A percentile compares a stretch with the other conserved stretches of the same genome.
These are phyloP conservation scores for Francoa sonchifolia DNA, from an alignment of 441 rosid genomes.

Conservation along the genomic window DNA sequence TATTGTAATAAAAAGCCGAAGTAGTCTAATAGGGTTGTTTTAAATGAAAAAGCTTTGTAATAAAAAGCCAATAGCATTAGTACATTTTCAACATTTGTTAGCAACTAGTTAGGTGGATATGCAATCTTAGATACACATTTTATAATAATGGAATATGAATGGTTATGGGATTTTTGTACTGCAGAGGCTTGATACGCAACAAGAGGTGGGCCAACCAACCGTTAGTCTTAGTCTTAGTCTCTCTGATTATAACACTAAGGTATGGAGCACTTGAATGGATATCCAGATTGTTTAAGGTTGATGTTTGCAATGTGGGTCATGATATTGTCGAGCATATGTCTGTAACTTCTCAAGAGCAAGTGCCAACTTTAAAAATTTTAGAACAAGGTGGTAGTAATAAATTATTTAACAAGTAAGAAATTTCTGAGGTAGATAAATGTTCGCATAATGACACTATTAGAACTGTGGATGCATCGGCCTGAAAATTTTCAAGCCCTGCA, in stretches of 20 bases:
- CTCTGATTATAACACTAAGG: conserved; percentile 24
- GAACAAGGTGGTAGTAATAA: conserved; percentile 21
- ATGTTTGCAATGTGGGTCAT: conserved; percentile 21
- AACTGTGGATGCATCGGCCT: conserved; percentile 29
- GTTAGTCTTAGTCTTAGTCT: too few species aligned
- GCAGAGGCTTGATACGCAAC: conserved; percentile 22
- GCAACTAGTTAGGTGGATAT: too few species aligned
- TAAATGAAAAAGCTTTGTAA: too few species aligned
- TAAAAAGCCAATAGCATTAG: too few species aligned
- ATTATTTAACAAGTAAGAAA: conserved; percentile 10
- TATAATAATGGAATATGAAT: too few species aligned
- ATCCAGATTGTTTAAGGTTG: conserved; percentile 24
- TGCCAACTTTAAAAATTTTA: conserved; percentile 23
- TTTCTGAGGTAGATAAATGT: conserved; percentile 17
- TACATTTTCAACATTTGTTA: too few species aligned
- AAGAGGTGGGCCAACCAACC: conserved; percentile 27
- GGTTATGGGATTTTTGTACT: too few species aligned
- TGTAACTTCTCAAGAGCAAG: conserved; percentile 24
- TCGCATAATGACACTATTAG: conserved; percentile 20
- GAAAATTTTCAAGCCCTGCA: conserved; percentile 20
- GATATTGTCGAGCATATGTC: conserved; percentile 22
- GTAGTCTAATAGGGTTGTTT: too few species aligned
- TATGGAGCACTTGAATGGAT: conserved; percentile 19
- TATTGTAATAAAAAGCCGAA: too few species aligned
- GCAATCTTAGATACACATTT: too few species aligned